A percentile compares a stretch with the other conserved stretches of the same genome.
Evolutionary conservation across 768 basidiomycete species (phyloP).

Genomic region (Tephrocybe sp.): DNA sequence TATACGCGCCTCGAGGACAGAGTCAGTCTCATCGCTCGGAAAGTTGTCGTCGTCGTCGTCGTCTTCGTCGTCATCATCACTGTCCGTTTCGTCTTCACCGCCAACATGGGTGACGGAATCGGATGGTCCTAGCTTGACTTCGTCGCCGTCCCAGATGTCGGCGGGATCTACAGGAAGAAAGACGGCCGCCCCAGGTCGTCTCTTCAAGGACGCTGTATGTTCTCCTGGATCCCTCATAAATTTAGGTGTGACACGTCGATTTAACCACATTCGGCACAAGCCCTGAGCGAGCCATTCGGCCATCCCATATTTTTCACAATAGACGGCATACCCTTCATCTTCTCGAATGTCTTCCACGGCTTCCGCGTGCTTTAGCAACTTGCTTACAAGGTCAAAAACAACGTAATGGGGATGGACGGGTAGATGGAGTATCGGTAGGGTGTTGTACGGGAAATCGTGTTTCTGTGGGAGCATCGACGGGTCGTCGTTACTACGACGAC

Average conservation of each 20-base stretch:
- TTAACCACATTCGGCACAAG: not conserved
- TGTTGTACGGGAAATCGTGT: not conserved
- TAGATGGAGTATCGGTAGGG: not conserved
- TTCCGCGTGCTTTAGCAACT: not conserved
- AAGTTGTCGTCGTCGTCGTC: not conserved
- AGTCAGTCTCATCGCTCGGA: not conserved
- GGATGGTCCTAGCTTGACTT: not conserved
- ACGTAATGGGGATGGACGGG: slow-evolving; percentile 1
- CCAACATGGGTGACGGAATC: not conserved
- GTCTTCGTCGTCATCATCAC: not conserved
- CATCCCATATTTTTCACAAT: not conserved
- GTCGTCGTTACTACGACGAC: no score
- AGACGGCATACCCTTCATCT: not conserved
- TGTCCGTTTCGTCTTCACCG: not conserved
- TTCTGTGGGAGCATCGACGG: not conserved
- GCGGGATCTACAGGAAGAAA: no score
- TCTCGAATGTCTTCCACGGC: not conserved
- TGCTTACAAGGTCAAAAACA: not conserved
- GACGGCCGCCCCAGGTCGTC: no score
- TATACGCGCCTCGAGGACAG: not conserved
- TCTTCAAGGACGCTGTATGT: no score
- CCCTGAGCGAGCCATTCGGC: not conserved
- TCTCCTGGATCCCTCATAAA: not conserved
- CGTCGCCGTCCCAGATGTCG: no score
- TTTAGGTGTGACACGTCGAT: not conserved